Evolutionary conservation across 1,284 basidiomycete genomes (phyloP), one percentile per base, ranked within the genome.

Genomic region (Ceratobasidium theobromae): DNA sequence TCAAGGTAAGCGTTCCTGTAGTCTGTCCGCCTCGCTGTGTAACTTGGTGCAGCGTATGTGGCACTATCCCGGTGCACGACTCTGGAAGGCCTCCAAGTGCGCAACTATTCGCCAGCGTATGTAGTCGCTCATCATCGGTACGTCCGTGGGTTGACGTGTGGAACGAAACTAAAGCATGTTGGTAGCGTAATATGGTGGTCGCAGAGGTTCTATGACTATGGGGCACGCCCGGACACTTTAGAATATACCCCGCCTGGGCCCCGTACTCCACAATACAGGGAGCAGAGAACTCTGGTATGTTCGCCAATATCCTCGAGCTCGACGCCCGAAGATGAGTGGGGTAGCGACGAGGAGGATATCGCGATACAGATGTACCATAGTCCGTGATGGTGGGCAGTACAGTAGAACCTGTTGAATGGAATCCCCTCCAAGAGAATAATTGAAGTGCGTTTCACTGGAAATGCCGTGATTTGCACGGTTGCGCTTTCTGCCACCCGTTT

Each of bases 11-110:
- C 8, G 41, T 14, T 41, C 30, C 9, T 6, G 6, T 27, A 25
- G 12, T 23, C 3, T 18, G 52, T 4, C 27, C 46, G 33, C 12
- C 23, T 33, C 33, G 12, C 11, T 57, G 16, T 16, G 8, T 5
- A 9, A 25, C n/a, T 33, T 41, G 11, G 12, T 40, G 18, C 57
- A 74, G 74, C 73, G 11, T 75, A 75, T 49, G 74, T 75, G 18
- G 74, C 74, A 4, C 68, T 75, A 1, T 75, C 74, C n/a, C 72
- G 74, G 4, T 74, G 74, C 11, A 73, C 71, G 0, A 70, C 67
- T 18, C 66, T 75, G 41, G 72, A 71, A 9, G 68, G 65, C 1
- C 68, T 75, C 8, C 71, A 75, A 67, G 73, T 75, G 4, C 49
- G 67, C 2, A 74, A 73, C 46, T 75, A 74, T 57, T 30, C 71